Conservation (phyloP, 2,329 filamentous ascomycete genomes). For the Aspergillus sp. region DNA sequence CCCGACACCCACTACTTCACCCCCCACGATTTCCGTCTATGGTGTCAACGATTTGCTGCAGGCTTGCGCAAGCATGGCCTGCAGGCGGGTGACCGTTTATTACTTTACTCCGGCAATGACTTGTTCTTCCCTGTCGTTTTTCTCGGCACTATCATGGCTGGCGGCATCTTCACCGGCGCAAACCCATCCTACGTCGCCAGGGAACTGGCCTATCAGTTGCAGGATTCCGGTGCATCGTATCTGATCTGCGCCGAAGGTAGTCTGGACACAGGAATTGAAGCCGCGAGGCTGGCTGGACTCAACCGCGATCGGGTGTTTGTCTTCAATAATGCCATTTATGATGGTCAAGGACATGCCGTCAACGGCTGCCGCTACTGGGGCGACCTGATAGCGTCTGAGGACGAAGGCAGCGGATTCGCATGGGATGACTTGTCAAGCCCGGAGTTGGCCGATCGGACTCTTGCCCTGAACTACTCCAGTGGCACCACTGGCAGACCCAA, state of each 20-base stretch:
- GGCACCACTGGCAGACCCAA: slow-evolving; percentile 81
- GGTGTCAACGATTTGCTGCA: slow-evolving; percentile 70
- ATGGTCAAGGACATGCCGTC: slow-evolving; percentile 40
- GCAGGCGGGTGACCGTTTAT: slow-evolving; percentile 67
- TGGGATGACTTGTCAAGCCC: slow-evolving; percentile 58
- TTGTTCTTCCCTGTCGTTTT: slow-evolving; percentile 72
- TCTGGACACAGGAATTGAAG: slow-evolving; percentile 66
- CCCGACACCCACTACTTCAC: slow-evolving; percentile 70
- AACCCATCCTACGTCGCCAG: slow-evolving; percentile 70
- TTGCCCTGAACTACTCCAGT: slow-evolving; percentile 74
- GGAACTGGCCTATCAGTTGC: slow-evolving; percentile 74
- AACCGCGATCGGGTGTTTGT: slow-evolving; percentile 60
- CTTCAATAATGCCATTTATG: slow-evolving; percentile 61
- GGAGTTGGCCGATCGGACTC: slow-evolving; percentile 36
- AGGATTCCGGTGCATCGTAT: slow-evolving; percentile 68
- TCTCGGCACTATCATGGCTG: slow-evolving; percentile 74
- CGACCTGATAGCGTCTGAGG: slow-evolving; percentile 56
- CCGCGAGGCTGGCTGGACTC: slow-evolving; percentile 62
- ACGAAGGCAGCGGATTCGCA: slow-evolving; percentile 58
- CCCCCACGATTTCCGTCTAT: slow-evolving; percentile 64
- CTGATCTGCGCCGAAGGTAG: slow-evolving; percentile 61
- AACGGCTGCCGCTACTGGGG: slow-evolving; percentile 64
- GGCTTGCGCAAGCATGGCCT: slow-evolving; percentile 68
- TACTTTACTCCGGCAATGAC: slow-evolving; percentile 73
- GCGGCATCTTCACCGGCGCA: slow-evolving; percentile 75